phyloP scores from a whole-genome alignment of 148 eudicot species.

The Cornus suecica region DNA sequence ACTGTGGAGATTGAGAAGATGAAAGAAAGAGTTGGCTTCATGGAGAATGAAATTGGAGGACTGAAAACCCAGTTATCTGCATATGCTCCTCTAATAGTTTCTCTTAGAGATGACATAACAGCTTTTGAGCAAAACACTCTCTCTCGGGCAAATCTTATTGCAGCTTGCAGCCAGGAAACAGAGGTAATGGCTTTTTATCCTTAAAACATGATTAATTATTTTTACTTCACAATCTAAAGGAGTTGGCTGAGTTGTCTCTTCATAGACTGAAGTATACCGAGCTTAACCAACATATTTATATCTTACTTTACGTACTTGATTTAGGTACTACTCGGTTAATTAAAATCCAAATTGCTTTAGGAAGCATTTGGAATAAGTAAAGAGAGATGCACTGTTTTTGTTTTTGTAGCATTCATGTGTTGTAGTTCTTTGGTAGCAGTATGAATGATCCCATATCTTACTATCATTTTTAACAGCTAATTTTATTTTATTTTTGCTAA shows the following conservation, averaged over 20 bases:
- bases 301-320: not conserved
- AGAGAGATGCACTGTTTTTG: not conserved
- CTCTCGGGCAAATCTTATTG: conserved; percentile 35
- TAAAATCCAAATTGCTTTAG: not conserved
- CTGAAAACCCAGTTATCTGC: conserved; percentile 63
- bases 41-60: conserved; percentile 59
- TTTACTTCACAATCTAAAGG: not conserved
- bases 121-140: conserved; percentile 58
- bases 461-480: not conserved
- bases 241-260: conserved; percentile 5
- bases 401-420: not conserved
- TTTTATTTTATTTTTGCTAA: not conserved
- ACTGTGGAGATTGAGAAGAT: conserved; percentile 55
- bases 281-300: not conserved
- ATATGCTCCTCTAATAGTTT: conserved; percentile 58
- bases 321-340: not conserved
- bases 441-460: not conserved
- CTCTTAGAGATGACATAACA: conserved; percentile 55
- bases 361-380: not conserved
- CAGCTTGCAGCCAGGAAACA: conserved; percentile 19
- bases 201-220: not conserved
- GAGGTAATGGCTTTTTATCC: conserved; percentile 35
- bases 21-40: conserved; percentile 47
- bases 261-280: not conserved
- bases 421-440: not conserved